Base-by-base conservation (phyloP, 805 yeast species). In the Candida silvicultrix region DNA sequence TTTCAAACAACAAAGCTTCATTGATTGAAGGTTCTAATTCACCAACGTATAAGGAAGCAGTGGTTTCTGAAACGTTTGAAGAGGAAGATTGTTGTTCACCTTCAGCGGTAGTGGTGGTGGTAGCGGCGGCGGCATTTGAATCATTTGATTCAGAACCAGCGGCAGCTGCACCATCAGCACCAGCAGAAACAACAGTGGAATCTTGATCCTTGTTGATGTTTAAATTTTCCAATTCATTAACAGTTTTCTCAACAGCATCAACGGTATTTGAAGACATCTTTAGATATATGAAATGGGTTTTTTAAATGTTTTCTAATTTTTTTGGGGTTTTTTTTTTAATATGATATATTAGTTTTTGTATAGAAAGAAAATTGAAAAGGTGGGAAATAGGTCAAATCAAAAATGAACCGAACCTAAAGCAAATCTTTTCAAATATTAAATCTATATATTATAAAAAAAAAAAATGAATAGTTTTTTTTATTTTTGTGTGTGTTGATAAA, bases 21-120 rank as follows among this genome's bases (percentile, higher is more conserved):
- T 89, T 86, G 59, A 94, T 96, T 40, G 85, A 68, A 54, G 90
- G 87, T 69, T 88, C 95, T 62, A 94, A 82, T 74, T 94, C 99
- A 65, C 99, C 98, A 65, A 94, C 98, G 73, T 94, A 94, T 60
- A 94, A 81, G 41, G 97, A 89, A 54, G 94, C 94, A 50, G 85
- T 74, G 50, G 78, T 69, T 62, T 78, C 83, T 45, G 80, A 73
- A 53, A 75, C 74, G 46, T 60, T 60, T 41, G 69, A 64, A 45
- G 69, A 61, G 5, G 65, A 58, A 45, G 70, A 53, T 42, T 68
- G 56, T 42, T 67, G 56, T 45, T 62, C 53, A 42, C 57, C 60
- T 38, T 59, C 68, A 48, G 64, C 59, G 28, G 45, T 56, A 44
- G 54, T 56, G 40, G 57, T 48, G 5, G 36, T 4, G 16, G 36